Base-by-base conservation (phyloP, 1,284 basidiomycete genomes). In the Golubevia sp. region DNA sequence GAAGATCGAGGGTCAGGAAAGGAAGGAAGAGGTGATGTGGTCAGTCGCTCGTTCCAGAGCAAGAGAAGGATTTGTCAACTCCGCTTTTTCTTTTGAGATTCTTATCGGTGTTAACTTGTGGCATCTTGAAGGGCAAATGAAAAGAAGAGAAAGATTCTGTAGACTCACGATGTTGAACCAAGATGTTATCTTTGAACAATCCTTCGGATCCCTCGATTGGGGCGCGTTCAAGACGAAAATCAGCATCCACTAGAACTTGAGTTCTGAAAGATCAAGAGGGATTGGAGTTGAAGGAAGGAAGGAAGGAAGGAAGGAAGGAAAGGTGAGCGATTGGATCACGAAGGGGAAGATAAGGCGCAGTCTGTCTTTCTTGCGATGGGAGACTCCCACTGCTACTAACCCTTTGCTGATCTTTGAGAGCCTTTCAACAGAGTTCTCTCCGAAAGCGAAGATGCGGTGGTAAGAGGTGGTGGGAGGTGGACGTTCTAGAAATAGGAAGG, bases 391-490 rank as follows among this genome's bases (percentile, higher is more conserved):
- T n/a, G n/a, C 5, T 11, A 53, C 67, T 48, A 34, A 70, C 68
- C 73, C 76, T 67, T 79, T 79, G 62, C 66, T 70, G 57, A 79
- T 66, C 57, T 61, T 68, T 59, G 62, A 68, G 68, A 79, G 69
- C 49, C 73, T 64, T 15, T 75, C 63, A 15, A 76, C 75, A 18
- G 70, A 67, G 3, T 63, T 51, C 3, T 79, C 75, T 21, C 75
- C 75, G 57, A 79, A 79, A 8, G 73, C 76, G 56, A 72, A 79
- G 63, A 79, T 71, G 11, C 63, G 59, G 69, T 79, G 76, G 68
- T 70, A 79, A 34, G 64, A 67, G 13, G 74, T 73, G 7, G 74
- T 77, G 3, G 63, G 65, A 1, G 60, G 62, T 1, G 68, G 52
- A 5, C 67, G 58, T 57, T 74, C 71, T 11, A 34, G 30, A 5